Conservation (phyloP, 2,329 filamentous ascomycete species). For the Xylariaceae sp. region DNA sequence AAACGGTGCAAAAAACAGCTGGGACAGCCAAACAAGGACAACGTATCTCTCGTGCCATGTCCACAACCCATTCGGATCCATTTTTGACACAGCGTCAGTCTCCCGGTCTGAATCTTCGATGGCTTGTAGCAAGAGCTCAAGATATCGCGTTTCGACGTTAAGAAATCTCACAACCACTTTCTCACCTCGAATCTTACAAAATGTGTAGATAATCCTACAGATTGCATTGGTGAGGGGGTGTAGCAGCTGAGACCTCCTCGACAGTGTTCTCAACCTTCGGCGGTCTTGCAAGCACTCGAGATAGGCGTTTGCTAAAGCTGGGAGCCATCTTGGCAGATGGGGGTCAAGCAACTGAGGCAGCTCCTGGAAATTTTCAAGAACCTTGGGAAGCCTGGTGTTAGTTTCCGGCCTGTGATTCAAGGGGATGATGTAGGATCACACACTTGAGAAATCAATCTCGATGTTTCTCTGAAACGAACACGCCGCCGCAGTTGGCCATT, state of each 20-base stretch:
- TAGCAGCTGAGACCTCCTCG: slow-evolving; percentile 50
- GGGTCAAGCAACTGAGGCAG: slow-evolving; percentile 91
- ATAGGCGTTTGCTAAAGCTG: slow-evolving; percentile 76
- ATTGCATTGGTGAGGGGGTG: slow-evolving; percentile 71
- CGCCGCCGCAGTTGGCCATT: slow-evolving; percentile 56
- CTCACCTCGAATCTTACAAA: slow-evolving; percentile 93
- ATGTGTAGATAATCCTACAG: slow-evolving; percentile 80
- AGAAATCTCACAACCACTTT: slow-evolving; percentile 92
- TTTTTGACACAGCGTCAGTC: slow-evolving; percentile 16
- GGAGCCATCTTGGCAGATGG: slow-evolving; percentile 76
- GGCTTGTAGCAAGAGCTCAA: slow-evolving; percentile 78
- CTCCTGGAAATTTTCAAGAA: slow-evolving; percentile 91
- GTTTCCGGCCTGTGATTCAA: slow-evolving; percentile 3
- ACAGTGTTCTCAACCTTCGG: slow-evolving; percentile 48
- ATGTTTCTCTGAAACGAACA: slow-evolving; percentile 57
- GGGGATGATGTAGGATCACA: neutral
- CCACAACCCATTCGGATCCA: slow-evolving; percentile 48
- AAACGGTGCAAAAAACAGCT: slow-evolving; percentile 85
- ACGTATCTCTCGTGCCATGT: slow-evolving; percentile 91
- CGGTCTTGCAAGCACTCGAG: slow-evolving; percentile 65
- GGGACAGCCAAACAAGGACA: slow-evolving; percentile 84
- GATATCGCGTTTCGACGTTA: slow-evolving; percentile 84
- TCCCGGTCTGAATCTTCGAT: slow-evolving; percentile 67
- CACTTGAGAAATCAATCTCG: slow-evolving; percentile 55
- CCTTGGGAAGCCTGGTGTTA: slow-evolving; percentile 44